Percentiles rank a stretch among this genome's conserved stretches.
Conservation (phyloP, 306 rosid genomes). For the Vicia faba region DNA sequence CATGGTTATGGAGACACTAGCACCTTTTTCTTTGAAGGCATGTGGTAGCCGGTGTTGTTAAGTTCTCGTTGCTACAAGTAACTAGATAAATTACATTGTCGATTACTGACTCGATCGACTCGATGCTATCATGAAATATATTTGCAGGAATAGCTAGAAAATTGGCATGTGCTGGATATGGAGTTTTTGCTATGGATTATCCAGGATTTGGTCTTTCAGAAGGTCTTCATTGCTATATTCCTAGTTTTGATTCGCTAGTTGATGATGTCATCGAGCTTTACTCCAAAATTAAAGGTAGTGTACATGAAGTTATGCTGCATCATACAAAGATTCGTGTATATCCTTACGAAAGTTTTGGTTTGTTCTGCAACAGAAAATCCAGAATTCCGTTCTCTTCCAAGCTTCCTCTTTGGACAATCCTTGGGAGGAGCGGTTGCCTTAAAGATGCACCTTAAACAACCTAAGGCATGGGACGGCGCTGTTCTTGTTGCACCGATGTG, state of each 20-base stretch:
- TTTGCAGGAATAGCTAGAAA: conserved; percentile 85
- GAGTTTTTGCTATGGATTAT: conserved; percentile 94
- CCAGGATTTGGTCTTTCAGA: conserved; percentile 97
- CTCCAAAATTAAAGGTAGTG: conserved; percentile 73
- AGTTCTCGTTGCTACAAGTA: conserved; percentile 16
- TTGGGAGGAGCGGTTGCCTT: conserved; percentile 96
- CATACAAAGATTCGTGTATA: no score
- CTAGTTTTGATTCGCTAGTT: conserved; percentile 70
- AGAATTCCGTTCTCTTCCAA: conserved; percentile 58
- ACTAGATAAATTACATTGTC: conserved; percentile 1
- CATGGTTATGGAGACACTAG: conserved; percentile 97
- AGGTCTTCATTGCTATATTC: conserved; percentile 87
- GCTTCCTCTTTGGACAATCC: conserved; percentile 91
- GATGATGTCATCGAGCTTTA: conserved; percentile 81
- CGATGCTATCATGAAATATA: background rate
- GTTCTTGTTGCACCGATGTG: conserved; percentile 97
- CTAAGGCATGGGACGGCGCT: conserved; percentile 84
- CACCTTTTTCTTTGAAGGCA: conserved; percentile 95
- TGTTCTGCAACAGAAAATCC: conserved; percentile 59
- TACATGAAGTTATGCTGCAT: no score
- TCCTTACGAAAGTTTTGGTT: conserved; percentile 25
- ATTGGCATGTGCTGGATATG: conserved; percentile 72
- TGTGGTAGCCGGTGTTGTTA: conserved; percentile 43
- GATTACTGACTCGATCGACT: conserved; percentile 5
- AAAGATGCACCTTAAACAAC: conserved; percentile 82